Evolutionary conservation across 2,329 filamentous ascomycete genomes (phyloP).

Genomic region (Thermoascus crustaceus): DNA sequence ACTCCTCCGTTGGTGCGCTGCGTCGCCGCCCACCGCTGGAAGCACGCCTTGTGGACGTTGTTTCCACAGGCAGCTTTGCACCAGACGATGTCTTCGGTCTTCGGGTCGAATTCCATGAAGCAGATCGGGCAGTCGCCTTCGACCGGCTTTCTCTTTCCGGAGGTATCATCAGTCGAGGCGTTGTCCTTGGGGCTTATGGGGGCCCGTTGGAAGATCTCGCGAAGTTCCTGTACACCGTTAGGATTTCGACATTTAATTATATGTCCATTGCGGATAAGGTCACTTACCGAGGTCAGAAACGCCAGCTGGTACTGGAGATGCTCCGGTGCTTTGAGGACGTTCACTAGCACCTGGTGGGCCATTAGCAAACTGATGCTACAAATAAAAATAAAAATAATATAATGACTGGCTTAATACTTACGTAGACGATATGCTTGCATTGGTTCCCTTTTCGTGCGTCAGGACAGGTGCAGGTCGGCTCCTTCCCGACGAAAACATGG

Average conservation of each 20-base stretch:
- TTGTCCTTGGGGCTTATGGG: conserved; percentile 41
- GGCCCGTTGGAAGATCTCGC: conserved; percentile 47
- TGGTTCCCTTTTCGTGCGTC: conserved; percentile 48
- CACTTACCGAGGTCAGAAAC: conserved; percentile 43
- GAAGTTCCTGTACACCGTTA: conserved; percentile 40
- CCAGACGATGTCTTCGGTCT: conserved; percentile 45
- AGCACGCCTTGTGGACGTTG: conserved; percentile 53
- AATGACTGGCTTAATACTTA: too few relatives aligned
- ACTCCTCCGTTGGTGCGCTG: conserved; percentile 25
- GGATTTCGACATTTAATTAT: neutral
- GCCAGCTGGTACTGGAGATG: conserved; percentile 53
- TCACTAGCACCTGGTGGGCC: conserved; percentile 42
- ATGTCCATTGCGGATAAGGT: neutral
- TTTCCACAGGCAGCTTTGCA: conserved; percentile 56
- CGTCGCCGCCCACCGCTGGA: conserved; percentile 44
- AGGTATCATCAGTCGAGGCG: conserved; percentile 26
- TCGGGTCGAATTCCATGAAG: conserved; percentile 46
- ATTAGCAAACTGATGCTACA: conserved; percentile 13
- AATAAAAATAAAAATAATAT: too few relatives aligned
- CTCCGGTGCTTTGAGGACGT: conserved; percentile 49
- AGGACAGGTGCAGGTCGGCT: conserved; percentile 49
- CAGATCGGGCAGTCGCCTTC: conserved; percentile 59
- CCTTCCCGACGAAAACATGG: conserved; percentile 45
- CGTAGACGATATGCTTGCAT: conserved; percentile 58
- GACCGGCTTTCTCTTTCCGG: conserved; percentile 49